Conservation (phyloP, 2,329 filamentous ascomycete genomes). For the Colletotrichum ledebouriae region DNA sequence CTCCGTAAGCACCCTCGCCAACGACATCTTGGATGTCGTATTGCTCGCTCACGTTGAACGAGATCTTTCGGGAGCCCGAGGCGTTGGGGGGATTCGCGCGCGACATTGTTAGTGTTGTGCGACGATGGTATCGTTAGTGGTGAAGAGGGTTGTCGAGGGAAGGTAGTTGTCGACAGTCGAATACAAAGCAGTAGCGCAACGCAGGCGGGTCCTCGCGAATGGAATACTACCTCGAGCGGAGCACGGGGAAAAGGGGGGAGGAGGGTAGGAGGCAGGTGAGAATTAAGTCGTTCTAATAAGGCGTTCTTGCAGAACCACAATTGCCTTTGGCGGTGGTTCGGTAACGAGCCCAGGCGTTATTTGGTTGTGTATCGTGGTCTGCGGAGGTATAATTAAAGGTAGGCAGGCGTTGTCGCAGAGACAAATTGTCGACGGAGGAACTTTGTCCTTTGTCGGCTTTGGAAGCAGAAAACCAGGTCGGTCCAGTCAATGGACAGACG, state of each 20-base stretch:
- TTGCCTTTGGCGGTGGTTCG: conserved; percentile 31
- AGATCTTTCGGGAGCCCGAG: conserved; percentile 88
- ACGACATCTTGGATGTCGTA: conserved; percentile 99
- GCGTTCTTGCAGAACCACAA: conserved; percentile 35
- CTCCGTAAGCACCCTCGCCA: conserved; percentile 97
- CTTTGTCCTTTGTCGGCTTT: conserved; percentile 20
- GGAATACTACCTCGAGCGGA: conserved; percentile 29
- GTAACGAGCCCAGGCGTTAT: conserved; percentile 25
- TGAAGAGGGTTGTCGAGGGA: conserved; percentile 25
- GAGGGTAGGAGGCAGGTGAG: conserved; percentile 10
- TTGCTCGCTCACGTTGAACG: conserved; percentile 99
- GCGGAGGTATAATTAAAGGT: conserved; percentile 35
- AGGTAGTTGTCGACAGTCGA: conserved; percentile 15
- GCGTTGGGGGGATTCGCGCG: conserved; percentile 69
- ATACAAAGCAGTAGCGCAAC: conserved; percentile 13
- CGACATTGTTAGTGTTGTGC: conserved; percentile 60
- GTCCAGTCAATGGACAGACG: conserved; percentile 43
- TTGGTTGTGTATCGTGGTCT: conserved; percentile 24
- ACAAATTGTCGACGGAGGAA: conserved; percentile 20
- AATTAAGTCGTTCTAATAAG: conserved; percentile 37
- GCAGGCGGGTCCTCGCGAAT: conserved; percentile 36
- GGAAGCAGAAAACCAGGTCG: conserved; percentile 14
- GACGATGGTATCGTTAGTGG: conserved; percentile 33
- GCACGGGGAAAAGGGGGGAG: conserved; percentile 23
- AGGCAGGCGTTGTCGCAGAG: conserved; percentile 14